Percentiles rank a stretch among this genome's conserved stretches.
Conservation (phyloP, 2,329 filamentous ascomycete genomes). For the Aspergillus brunneoviolaceus region DNA sequence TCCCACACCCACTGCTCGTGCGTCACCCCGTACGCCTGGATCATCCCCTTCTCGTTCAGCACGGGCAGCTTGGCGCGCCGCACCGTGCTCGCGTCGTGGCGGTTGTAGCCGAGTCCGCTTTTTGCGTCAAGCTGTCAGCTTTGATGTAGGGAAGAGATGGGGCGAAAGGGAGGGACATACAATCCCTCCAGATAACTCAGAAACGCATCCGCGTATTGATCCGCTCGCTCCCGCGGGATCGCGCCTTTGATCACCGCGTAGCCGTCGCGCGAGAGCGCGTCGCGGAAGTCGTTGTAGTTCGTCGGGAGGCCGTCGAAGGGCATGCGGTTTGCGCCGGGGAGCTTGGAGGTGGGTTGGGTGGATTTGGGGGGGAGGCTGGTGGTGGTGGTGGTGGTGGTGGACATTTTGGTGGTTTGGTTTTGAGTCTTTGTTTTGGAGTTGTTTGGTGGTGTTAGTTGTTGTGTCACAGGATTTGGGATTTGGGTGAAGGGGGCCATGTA, state of each 20-base stretch:
- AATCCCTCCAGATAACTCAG: conserved; percentile 25
- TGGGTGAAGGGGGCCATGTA: not conserved
- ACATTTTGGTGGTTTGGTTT: conserved; percentile 13
- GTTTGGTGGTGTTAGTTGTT: not conserved
- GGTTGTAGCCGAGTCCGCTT: conserved; percentile 37
- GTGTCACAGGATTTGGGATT: no score
- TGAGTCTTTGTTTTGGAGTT: not conserved
- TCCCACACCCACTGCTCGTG: conserved; percentile 54
- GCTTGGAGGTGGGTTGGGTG: not conserved
- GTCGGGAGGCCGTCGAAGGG: conserved; percentile 20
- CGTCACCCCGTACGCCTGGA: conserved; percentile 47
- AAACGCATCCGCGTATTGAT: conserved; percentile 27
- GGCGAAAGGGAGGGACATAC: conserved; percentile 15
- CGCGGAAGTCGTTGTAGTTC: conserved; percentile 24
- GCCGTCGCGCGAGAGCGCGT: conserved; percentile 39
- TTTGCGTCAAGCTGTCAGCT: not conserved
- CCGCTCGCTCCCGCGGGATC: conserved; percentile 43
- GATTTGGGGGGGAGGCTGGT: not conserved
- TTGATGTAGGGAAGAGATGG: no score
- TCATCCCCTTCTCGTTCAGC: conserved; percentile 53
- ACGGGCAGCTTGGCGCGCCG: conserved; percentile 36
- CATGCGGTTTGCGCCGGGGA: conserved; percentile 13
- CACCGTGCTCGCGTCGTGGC: conserved; percentile 35
- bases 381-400: conserved; percentile 14
- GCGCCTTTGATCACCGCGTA: conserved; percentile 50